Conservation (phyloP, 805 yeast species). For the Metschnikowia reukaufii region DNA sequence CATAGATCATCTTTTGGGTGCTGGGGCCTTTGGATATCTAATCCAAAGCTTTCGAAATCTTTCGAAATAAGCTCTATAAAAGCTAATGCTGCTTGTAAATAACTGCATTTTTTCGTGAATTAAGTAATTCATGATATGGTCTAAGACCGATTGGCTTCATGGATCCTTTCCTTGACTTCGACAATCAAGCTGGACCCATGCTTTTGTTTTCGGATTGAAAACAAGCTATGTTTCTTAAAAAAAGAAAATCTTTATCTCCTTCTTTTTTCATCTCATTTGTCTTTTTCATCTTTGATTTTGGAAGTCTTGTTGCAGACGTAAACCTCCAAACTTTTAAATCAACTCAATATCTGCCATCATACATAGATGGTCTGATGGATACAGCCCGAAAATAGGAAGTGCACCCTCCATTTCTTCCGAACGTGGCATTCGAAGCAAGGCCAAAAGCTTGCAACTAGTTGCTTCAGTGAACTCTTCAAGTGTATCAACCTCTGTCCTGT, state of each 20-base stretch:
- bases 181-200: background rate
- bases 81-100: background rate
- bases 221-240: background rate
- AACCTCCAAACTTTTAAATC: constrained; percentile 1
- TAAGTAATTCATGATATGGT: background rate
- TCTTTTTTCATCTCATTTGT: background rate
- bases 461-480: background rate
- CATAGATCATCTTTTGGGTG: background rate
- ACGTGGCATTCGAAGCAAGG: constrained; percentile 6
- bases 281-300: too few relatives aligned
- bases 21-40: background rate
- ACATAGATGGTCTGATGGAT: constrained; percentile 10
- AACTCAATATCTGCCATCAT: constrained; percentile 8
- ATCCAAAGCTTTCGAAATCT: background rate
- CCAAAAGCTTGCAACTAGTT: constrained; percentile 3
- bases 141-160: background rate
- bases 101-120: too few relatives aligned
- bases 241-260: background rate
- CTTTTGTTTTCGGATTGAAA: background rate
- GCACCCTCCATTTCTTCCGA: constrained; percentile 1
- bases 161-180: background rate
- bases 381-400: background rate
- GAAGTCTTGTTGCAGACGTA: too few relatives aligned
- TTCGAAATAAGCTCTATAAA: background rate
- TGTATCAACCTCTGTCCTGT: background rate